Conservation (phyloP, 345 rosid species). For the Citrus cavaleriei region DNA sequence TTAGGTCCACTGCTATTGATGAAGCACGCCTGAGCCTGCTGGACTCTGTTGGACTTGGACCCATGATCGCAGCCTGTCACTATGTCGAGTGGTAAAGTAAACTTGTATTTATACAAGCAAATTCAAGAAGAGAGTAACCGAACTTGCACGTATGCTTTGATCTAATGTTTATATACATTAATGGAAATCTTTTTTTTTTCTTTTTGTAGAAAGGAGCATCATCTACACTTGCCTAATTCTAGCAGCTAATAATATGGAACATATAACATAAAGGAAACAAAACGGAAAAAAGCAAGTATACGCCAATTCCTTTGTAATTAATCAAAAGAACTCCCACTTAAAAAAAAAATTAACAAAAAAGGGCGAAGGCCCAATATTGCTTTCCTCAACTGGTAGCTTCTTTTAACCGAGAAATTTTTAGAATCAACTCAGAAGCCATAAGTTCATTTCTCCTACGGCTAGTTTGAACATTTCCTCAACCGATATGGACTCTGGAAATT, state of each 20-base stretch:
- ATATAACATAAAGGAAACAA: background rate
- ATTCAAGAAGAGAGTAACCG: background rate
- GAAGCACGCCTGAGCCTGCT: no score
- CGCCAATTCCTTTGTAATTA: background rate
- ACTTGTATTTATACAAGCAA: background rate
- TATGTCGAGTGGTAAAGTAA: no score
- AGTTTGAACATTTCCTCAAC: conserved; percentile 46
- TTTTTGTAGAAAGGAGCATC: background rate
- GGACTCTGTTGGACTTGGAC: no score
- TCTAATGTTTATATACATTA: background rate
- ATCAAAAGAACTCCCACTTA: background rate
- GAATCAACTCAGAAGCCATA: conserved; percentile 38
- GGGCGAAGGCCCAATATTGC: no score
- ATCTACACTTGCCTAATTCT: background rate
- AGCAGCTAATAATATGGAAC: background rate
- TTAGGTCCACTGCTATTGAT: background rate
- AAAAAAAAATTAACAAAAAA: background rate
- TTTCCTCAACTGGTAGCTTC: background rate
- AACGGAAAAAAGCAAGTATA: background rate
- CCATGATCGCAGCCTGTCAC: no score
- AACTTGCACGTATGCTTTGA: background rate
- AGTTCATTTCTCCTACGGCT: conserved; percentile 50
- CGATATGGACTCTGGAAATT: conserved; percentile 32
- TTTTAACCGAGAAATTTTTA: background rate
- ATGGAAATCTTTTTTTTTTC: background rate